Percentiles rank a stretch among this genome's conserved stretches.
Evolutionary conservation across 495 filamentous ascomycete genomes (phyloP).

Genomic region (Zalerion maritima): DNA sequence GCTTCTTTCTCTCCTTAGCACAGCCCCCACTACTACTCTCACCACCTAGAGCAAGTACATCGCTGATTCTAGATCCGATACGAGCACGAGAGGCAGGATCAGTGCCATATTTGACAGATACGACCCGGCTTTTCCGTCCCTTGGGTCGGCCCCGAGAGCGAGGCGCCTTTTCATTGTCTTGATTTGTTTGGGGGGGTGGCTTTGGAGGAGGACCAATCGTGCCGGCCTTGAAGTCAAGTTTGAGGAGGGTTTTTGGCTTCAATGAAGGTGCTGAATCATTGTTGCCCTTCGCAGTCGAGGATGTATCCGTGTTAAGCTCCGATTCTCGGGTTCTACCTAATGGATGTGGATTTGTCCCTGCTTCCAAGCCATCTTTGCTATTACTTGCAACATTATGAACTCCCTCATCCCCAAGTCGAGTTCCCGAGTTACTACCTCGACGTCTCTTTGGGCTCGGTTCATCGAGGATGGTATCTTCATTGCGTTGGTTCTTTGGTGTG

Average conservation of each 20-base stretch:
- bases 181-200: constrained; percentile 13
- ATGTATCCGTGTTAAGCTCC: no score
- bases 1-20: no score
- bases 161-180: constrained; percentile 1
- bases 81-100: constrained; percentile 16
- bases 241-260: constrained; percentile 32
- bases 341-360: no score
- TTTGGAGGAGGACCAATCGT: constrained; percentile 40
- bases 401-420: no score
- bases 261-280: no score
- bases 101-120: constrained; percentile 20
- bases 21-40: no score
- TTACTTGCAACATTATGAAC: no score
- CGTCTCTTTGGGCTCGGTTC: constrained; percentile 3
- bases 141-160: constrained; percentile 3
- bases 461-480: constrained; percentile 7
- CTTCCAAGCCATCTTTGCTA: no score
- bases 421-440: no score
- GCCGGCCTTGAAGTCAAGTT: constrained; percentile 34
- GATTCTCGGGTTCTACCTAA: no score
- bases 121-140: constrained; percentile 4
- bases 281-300: no score
- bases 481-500: constrained; percentile 2
- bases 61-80: constrained; percentile 20
- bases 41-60: constrained; percentile 19